Evolutionary conservation across 257 asterid genomes (phyloP).

Genomic region (Solanum corneliomulleri): DNA sequence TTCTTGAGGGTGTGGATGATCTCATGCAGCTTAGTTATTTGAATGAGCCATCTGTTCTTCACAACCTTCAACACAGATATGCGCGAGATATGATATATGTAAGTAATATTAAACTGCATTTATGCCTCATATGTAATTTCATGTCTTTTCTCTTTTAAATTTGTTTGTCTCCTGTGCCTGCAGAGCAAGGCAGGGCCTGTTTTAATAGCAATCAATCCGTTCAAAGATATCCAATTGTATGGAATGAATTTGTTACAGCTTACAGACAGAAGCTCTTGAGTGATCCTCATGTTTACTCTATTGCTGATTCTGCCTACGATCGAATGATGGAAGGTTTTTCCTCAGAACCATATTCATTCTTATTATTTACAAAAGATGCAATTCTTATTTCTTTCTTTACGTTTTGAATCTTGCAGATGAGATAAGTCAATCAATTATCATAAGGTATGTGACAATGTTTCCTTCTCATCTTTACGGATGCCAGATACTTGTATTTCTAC

Average conservation of each 20-base stretch:
- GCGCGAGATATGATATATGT: conserved; percentile 66
- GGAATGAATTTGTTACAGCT: conserved; percentile 57
- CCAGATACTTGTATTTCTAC: background rate
- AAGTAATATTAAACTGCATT: conserved; percentile 10
- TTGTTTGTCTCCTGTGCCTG: conserved; percentile 11
- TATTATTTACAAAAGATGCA: conserved; percentile 3
- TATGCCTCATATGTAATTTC: background rate
- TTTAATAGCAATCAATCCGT: conserved; percentile 80
- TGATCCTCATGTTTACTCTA: conserved; percentile 85
- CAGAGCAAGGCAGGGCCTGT: conserved; percentile 95
- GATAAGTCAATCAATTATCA: conserved; percentile 73
- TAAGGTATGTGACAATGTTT: conserved; percentile 48
- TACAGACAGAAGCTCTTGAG: conserved; percentile 58
- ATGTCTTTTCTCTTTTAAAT: conserved; percentile 2
- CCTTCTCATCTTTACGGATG: conserved; percentile 3
- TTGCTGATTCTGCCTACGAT: conserved; percentile 61
- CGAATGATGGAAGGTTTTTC: conserved; percentile 69
- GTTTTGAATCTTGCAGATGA: conserved; percentile 47
- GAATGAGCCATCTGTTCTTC: conserved; percentile 91
- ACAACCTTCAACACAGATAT: conserved; percentile 68
- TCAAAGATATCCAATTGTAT: conserved; percentile 57
- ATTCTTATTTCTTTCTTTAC: conserved; percentile 4
- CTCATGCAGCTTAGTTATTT: conserved; percentile 78
- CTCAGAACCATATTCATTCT: background rate
- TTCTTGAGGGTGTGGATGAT: conserved; percentile 85